A percentile compares a stretch with the other conserved stretches of the same genome.
phyloP scores from a whole-genome alignment of 805 yeast species.

The Kazachstania kunashirensis region DNA sequence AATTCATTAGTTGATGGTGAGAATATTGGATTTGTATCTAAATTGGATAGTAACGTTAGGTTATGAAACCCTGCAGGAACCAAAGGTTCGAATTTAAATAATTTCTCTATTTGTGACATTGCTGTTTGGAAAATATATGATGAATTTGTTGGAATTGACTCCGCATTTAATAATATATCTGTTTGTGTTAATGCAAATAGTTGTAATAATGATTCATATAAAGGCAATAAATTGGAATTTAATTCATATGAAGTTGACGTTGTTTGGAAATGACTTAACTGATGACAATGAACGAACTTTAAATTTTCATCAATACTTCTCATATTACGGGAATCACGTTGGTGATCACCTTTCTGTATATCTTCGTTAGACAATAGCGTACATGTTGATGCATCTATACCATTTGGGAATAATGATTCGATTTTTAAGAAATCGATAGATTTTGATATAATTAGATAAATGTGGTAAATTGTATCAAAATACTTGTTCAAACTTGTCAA shows the following conservation, averaged over 20 bases:
- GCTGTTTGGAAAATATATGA: slow-evolving; percentile 29
- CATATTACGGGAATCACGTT: slow-evolving; percentile 29
- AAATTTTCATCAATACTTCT: slow-evolving; percentile 28
- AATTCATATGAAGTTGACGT: neutral
- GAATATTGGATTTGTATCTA: slow-evolving; percentile 7
- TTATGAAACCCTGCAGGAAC: slow-evolving; percentile 24
- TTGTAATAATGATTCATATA: slow-evolving; percentile 6
- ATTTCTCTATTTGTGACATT: slow-evolving; percentile 31
- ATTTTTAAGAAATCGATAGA: slow-evolving; percentile 30
- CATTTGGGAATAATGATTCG: slow-evolving; percentile 36
- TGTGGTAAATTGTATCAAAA: slow-evolving; percentile 40
- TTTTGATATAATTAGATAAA: slow-evolving; percentile 33
- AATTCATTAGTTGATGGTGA: slow-evolving; percentile 20
- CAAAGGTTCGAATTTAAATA: slow-evolving; percentile 38
- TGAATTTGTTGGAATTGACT: slow-evolving; percentile 3
- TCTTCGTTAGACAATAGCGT: slow-evolving; percentile 23
- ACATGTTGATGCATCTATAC: slow-evolving; percentile 46
- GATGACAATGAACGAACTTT: slow-evolving; percentile 30
- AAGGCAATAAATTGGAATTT: slow-evolving; percentile 2
- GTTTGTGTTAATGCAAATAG: slow-evolving; percentile 5
- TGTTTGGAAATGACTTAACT: slow-evolving; percentile 11
- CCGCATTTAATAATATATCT: slow-evolving; percentile 4
- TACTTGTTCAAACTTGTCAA: slow-evolving; percentile 40
- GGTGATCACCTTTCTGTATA: slow-evolving; percentile 27
- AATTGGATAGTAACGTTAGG: slow-evolving; percentile 4